Percentiles rank a stretch among this genome's conserved stretches.
phyloP scores from a whole-genome alignment of 345 rosid species.

The Laguncularia racemosa region DNA sequence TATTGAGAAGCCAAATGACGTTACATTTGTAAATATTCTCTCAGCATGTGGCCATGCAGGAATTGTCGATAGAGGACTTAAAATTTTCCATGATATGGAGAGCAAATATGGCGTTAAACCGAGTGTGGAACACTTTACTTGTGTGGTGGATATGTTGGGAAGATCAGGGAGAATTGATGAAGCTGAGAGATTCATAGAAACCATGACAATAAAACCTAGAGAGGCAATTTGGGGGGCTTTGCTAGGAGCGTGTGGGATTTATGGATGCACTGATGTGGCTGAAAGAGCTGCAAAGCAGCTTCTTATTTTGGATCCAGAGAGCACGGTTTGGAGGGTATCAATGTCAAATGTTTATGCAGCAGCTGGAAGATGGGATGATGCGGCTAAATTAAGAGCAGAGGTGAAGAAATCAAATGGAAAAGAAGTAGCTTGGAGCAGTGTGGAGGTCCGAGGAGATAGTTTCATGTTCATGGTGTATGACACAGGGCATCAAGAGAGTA shows the following conservation, averaged over 20 bases:
- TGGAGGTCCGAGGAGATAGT: constrained; percentile 16
- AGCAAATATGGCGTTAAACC: constrained; percentile 36
- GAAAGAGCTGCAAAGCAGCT: constrained; percentile 18
- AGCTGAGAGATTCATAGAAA: constrained; percentile 32
- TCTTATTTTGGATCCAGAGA: constrained; percentile 11
- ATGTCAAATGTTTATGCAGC: constrained; percentile 26
- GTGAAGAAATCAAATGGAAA: constrained; percentile 12
- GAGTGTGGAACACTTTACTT: constrained; percentile 65
- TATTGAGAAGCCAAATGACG: constrained; percentile 31
- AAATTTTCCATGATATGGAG: constrained; percentile 50
- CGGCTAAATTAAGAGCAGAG: constrained; percentile 14
- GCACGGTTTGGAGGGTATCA: constrained; percentile 22
- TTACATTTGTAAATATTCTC: constrained; percentile 57
- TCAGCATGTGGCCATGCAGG: constrained; percentile 79
- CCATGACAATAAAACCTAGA: constrained; percentile 14
- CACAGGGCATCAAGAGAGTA: constrained; percentile 20
- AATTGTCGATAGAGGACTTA: constrained; percentile 53
- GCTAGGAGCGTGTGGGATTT: constrained; percentile 18
- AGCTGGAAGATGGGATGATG: constrained; percentile 24
- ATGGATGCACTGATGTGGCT: constrained; percentile 8
- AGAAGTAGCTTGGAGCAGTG: constrained; percentile 31
- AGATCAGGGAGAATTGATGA: constrained; percentile 64
- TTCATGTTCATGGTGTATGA: constrained; percentile 25
- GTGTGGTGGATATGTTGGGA: constrained; percentile 77
- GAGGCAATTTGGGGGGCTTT: constrained; percentile 17